Evolutionary conservation across 495 filamentous ascomycete species (phyloP).

Genomic region (Choiromyces venosus): DNA sequence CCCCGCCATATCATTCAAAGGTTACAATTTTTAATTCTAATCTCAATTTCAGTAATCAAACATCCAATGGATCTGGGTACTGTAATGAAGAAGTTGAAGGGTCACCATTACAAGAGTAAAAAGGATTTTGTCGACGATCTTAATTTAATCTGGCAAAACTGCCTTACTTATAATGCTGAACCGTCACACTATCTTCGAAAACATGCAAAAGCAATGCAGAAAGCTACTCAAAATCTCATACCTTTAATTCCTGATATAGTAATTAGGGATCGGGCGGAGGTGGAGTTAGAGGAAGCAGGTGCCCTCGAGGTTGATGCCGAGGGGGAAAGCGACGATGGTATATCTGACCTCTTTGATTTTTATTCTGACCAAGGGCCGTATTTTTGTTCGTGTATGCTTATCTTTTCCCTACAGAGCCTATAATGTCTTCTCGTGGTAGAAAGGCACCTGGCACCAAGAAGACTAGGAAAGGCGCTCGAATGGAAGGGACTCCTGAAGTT

Average conservation of each 20-base stretch:
- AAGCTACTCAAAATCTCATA: slow-evolving; percentile 90
- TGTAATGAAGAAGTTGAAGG: slow-evolving; percentile 97
- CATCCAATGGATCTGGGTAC: slow-evolving; percentile 95
- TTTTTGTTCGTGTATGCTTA: slow-evolving; percentile 20
- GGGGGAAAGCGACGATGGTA: slow-evolving; percentile 79
- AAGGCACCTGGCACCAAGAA: slow-evolving; percentile 77
- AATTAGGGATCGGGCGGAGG: slow-evolving; percentile 83
- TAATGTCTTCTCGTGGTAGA: slow-evolving; percentile 92
- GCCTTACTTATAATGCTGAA: slow-evolving; percentile 89
- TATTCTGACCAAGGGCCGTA: slow-evolving; percentile 16
- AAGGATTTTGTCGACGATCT: slow-evolving; percentile 88
- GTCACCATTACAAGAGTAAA: slow-evolving; percentile 82
- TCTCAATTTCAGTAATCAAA: slow-evolving; percentile 67
- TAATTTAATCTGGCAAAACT: slow-evolving; percentile 94
- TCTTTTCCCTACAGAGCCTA: slow-evolving; percentile 59
- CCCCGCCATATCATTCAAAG: slow-evolving; percentile 10
- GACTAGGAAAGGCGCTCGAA: slow-evolving; percentile 72
- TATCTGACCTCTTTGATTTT: slow-evolving; percentile 12
- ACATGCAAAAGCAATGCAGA: slow-evolving; percentile 92
- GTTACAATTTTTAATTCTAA: slow-evolving; percentile 7
- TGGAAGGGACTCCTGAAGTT: slow-evolving; percentile 67
- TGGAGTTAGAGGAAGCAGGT: slow-evolving; percentile 86
- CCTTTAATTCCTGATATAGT: slow-evolving; percentile 90
- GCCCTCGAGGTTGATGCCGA: slow-evolving; percentile 72
- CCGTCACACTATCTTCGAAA: slow-evolving; percentile 80